A percentile compares a stretch with the other conserved stretches of the same genome.
Evolutionary conservation across 2,329 filamentous ascomycete species (phyloP).

Genomic region (Pseudocercospora pini-densiflorae): DNA sequence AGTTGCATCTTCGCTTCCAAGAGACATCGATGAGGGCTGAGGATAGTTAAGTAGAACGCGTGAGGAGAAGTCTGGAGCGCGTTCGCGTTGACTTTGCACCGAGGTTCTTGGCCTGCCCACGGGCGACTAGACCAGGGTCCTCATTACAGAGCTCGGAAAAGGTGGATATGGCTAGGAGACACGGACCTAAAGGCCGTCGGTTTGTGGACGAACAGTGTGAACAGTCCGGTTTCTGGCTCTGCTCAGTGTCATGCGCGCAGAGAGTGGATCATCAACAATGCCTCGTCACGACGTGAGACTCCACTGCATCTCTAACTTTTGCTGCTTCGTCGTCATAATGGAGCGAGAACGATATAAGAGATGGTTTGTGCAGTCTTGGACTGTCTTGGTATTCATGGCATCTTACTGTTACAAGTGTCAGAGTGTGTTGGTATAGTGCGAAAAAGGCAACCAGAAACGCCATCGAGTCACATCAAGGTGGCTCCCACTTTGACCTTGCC

Average conservation of each 20-base stretch:
- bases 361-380: not conserved
- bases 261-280: not conserved
- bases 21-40: not conserved
- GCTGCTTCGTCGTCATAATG: not conserved
- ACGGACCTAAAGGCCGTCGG: not conserved
- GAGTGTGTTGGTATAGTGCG: constrained; percentile 2
- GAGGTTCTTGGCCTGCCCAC: not conserved
- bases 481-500: not conserved
- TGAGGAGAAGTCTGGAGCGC: not conserved
- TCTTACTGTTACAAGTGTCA: not conserved
- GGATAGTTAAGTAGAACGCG: not conserved
- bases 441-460: not conserved
- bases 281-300: not conserved
- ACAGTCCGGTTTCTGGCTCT: not conserved
- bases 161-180: not conserved
- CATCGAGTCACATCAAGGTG: not conserved
- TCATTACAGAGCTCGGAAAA: not conserved
- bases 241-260: constrained; percentile 1
- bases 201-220: constrained; percentile 1
- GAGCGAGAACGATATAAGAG: not conserved
- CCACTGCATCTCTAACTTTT: not conserved
- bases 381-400: constrained; percentile 6
- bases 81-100: not conserved
- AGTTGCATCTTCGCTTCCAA: not conserved
- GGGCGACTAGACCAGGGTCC: constrained; percentile 5